These are phyloP conservation scores for Colletotrichum sp. DNA, from an alignment of 2,329 filamentous ascomycete genomes.

Conservation along the genomic window DNA sequence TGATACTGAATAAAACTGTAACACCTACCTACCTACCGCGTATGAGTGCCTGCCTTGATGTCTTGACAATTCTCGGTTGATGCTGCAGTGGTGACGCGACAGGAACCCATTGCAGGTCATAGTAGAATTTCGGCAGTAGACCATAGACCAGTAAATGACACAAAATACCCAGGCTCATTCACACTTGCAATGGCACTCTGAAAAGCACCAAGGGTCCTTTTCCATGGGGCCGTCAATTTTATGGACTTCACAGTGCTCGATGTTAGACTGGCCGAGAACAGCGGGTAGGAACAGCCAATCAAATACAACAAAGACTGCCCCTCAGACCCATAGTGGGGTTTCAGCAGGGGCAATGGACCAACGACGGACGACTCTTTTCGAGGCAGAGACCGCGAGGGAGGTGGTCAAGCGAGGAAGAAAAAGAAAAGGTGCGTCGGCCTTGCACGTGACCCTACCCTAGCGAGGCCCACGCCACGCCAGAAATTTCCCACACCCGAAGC, in stretches of 20 bases:
- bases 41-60: neutral
- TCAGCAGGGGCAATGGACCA: neutral
- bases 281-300: neutral
- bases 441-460: conserved; percentile 18
- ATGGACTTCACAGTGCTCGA: neutral
- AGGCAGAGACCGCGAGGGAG: neutral
- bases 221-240: neutral
- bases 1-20: neutral
- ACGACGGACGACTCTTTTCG: neutral
- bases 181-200: neutral
- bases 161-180: neutral
- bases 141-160: neutral
- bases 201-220: neutral
- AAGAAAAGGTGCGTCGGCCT: neutral
- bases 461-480: conserved; percentile 10
- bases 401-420: neutral
- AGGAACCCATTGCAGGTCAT: neutral
- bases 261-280: neutral
- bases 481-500: conserved; percentile 7
- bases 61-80: neutral
- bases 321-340: neutral
- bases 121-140: neutral
- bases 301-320: neutral
- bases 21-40: neutral
- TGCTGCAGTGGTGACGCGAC: neutral